Evolutionary conservation across 257 asterid genomes (phyloP).

Genomic region (Plantago elongata): DNA sequence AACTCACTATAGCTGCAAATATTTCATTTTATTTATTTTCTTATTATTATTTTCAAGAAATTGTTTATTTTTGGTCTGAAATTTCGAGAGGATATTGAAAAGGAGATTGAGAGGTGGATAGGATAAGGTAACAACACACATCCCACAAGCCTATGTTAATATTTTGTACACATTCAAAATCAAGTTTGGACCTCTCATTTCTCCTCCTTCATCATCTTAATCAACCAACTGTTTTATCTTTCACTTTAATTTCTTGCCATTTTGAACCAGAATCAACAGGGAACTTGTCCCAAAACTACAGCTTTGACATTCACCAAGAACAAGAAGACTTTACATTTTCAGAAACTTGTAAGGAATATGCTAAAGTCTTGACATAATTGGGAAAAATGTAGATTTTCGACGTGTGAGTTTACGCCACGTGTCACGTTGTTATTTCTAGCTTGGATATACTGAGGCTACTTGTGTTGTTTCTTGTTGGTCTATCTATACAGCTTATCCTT

Average conservation of each 20-base stretch:
- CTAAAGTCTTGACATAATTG: constrained; percentile 11
- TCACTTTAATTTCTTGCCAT: no score
- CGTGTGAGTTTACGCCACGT: constrained; percentile 55
- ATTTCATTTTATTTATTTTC: neutral
- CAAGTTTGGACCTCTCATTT: constrained; percentile 61
- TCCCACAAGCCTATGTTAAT: constrained; percentile 21
- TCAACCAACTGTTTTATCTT: neutral
- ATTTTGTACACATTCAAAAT: constrained; percentile 28
- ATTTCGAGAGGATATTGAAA: constrained; percentile 28
- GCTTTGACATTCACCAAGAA: no score
- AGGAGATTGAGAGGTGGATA: constrained; percentile 31
- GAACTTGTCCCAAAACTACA: no score
- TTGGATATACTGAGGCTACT: constrained; percentile 3
- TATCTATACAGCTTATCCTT: neutral
- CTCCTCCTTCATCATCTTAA: constrained; percentile 16
- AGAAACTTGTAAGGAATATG: neutral
- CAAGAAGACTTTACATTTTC: neutral
- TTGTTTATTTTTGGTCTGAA: constrained; percentile 10
- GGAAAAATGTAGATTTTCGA: constrained; percentile 30
- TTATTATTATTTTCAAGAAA: no score
- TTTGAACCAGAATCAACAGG: no score
- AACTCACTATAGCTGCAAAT: no score
- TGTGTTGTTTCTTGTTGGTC: neutral
- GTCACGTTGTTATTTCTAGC: neutral
- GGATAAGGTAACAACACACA: constrained; percentile 55